Evolutionary conservation across 2,329 filamentous ascomycete genomes (phyloP), one percentile per base, ranked within the genome.

Genomic region (Amauroascus verrucosus): DNA sequence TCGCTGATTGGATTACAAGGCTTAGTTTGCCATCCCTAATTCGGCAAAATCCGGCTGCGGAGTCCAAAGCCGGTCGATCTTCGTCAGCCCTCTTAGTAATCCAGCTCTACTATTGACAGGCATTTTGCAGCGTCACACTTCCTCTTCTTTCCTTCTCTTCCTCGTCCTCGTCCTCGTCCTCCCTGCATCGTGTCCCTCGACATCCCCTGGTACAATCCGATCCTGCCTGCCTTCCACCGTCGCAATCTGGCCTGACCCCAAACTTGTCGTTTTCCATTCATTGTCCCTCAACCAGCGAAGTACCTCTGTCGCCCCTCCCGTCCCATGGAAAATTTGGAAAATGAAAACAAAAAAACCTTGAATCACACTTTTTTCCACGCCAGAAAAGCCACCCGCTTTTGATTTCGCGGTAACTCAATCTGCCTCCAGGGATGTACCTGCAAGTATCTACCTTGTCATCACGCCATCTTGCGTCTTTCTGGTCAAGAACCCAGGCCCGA

Each of bases 371-470:
- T 45, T 45, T 16, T 35, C 33, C 20, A 28, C 16, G n/a, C 13
- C 24, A 2, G 6, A 45, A 16, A 7, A 6, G 2, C 2, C 24
- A 45, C 6, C n/a, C 37, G 20, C 40, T 7, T 43, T 6, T 9
- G 22, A 16, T 20, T 32, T 6, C 44, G 8, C 40, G 18, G 41
- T 7, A 45, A 45, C 13, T 45, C 24, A 28, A 30, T 28, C 20
- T 24, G 22, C 2, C 24, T 14, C 18, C 7, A n/a, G n/a, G 22
- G 20, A 24, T 38, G 46, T 48, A 48, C 30, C 33, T 48, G 18
- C 32, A 48, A 48, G 46, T 47, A 47, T 14, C 43, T 45, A 3
- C 28, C 22, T 28, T 45, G 22, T 45, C 43, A 45, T 28, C 43
- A 26, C 37, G 37, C 37, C 37, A 40, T 40, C 37, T 20, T 20